Evolutionary conservation across 768 basidiomycete genomes (phyloP).

Genomic region (Hypholoma fasciculare): DNA sequence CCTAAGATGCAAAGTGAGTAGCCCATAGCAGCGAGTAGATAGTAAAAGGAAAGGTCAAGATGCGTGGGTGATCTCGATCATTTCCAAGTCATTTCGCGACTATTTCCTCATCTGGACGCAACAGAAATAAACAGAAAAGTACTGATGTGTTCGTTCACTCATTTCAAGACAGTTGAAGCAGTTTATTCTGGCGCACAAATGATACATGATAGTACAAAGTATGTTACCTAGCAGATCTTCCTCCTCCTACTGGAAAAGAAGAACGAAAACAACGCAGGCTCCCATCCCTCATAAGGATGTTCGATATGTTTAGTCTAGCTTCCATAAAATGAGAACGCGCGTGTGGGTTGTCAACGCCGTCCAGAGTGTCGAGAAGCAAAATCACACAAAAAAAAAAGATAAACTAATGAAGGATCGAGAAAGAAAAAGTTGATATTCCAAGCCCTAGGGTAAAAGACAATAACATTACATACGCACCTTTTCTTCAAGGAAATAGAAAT

Average conservation of each 20-base stretch:
- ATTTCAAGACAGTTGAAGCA: no score
- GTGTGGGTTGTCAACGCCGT: conserved; percentile 70
- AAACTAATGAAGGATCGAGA: background rate
- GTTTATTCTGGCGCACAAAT: background rate
- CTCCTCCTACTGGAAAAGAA: conserved; percentile 12
- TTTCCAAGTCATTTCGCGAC: no score
- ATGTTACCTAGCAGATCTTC: conserved; percentile 29
- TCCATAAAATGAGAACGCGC: conserved; percentile 95
- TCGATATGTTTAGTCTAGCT: conserved; percentile 60
- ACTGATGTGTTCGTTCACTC: no score
- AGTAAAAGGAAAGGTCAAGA: background rate
- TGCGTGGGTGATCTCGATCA: no score
- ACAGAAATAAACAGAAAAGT: no score
- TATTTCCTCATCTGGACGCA: no score
- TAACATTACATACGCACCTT: conserved; percentile 8
- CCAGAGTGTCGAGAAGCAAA: conserved; percentile 97
- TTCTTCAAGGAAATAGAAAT: conserved; percentile 2
- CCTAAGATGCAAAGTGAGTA: conserved; percentile 93
- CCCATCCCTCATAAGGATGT: conserved; percentile 18
- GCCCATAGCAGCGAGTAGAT: conserved; percentile 57
- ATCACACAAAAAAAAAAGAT: background rate
- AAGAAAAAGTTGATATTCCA: background rate
- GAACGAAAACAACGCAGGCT: conserved; percentile 26
- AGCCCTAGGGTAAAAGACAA: background rate
- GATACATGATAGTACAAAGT: background rate